phyloP scores from a whole-genome alignment of 441 rosid genomes.

The Gossypium gossypioides region DNA sequence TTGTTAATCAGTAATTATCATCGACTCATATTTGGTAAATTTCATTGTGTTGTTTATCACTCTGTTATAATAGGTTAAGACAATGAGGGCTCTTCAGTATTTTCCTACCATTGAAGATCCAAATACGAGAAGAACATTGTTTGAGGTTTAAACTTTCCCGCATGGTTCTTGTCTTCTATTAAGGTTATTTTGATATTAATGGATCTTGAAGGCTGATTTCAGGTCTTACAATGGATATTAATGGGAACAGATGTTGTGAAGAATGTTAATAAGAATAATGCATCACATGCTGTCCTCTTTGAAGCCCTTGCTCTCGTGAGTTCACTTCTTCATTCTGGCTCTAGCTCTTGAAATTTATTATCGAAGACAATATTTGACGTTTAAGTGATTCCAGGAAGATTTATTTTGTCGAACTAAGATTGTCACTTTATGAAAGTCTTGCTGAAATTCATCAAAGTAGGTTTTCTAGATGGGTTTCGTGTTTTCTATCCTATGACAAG shows the following conservation, averaged over 20 bases:
- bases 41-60: conserved; percentile 16
- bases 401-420: neutral
- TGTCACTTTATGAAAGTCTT: neutral
- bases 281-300: conserved; percentile 97
- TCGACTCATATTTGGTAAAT: conserved; percentile 5
- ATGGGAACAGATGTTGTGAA: conserved; percentile 99
- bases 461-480: neutral
- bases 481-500: neutral
- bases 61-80: conserved; percentile 59
- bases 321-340: neutral
- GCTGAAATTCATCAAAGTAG: neutral
- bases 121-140: conserved; percentile 78
- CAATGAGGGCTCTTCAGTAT: conserved; percentile 98
- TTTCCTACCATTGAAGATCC: conserved; percentile 98
- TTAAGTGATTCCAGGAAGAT: neutral
- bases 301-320: conserved; percentile 97
- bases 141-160: conserved; percentile 52
- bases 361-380: neutral
- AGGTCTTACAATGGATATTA: conserved; percentile 89
- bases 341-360: conserved; percentile 10
- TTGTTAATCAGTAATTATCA: neutral
- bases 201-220: conserved; percentile 24
- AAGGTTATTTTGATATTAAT: conserved; percentile 21
- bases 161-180: neutral
- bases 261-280: conserved; percentile 97